These are phyloP conservation scores for Symbiotaphrina buchneri DNA, from an alignment of 495 filamentous ascomycete genomes.

Conservation along the genomic window DNA sequence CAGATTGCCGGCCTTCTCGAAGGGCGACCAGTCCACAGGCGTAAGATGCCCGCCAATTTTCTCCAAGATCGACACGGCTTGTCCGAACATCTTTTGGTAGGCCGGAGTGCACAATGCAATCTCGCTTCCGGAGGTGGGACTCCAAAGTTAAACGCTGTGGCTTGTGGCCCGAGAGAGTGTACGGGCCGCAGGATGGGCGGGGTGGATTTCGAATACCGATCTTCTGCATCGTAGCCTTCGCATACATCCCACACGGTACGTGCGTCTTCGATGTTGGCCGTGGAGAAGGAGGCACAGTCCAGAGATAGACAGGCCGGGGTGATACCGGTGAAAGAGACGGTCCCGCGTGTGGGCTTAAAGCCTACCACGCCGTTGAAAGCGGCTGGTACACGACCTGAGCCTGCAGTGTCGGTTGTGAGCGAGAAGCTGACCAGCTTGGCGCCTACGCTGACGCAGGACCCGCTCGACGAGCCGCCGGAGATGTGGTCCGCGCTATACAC, in stretches of 20 bases:
- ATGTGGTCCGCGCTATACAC: constrained; percentile 30
- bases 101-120: constrained; percentile 21
- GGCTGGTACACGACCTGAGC: constrained; percentile 36
- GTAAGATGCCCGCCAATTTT: constrained; percentile 22
- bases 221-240: constrained; percentile 25
- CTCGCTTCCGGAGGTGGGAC: constrained; percentile 21
- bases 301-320: constrained; percentile 36
- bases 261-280: constrained; percentile 25
- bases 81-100: constrained; percentile 21
- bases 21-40: constrained; percentile 26
- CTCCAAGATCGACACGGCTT: constrained; percentile 18
- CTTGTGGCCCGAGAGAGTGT: constrained; percentile 22
- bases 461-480: constrained; percentile 40
- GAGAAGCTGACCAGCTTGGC: constrained; percentile 35
- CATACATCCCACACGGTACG: constrained; percentile 29
- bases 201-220: constrained; percentile 29
- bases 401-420: constrained; percentile 43
- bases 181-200: constrained; percentile 19
- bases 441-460: constrained; percentile 32
- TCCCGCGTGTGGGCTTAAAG: constrained; percentile 43
- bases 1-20: constrained; percentile 29
- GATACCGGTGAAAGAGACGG: constrained; percentile 31
- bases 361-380: constrained; percentile 42
- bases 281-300: constrained; percentile 36
- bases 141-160: constrained; percentile 27